phyloP scores from a whole-genome alignment of 176 grass and related monocot species.

The Phragmites australis region DNA sequence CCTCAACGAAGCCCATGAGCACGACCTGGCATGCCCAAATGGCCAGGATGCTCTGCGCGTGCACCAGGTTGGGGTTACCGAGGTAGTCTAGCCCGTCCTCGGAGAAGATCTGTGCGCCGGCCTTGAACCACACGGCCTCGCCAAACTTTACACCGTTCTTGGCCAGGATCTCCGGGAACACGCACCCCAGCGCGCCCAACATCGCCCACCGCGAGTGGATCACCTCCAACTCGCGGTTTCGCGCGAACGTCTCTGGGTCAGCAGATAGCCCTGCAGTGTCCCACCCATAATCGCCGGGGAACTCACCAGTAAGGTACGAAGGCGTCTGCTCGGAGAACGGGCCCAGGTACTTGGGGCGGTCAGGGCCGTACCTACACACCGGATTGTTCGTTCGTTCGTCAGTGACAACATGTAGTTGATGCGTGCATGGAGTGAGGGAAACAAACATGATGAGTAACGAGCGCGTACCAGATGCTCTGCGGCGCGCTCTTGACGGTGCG shows the following conservation, averaged over 20 bases:
- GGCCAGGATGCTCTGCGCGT: conserved; percentile 77
- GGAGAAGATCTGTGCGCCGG: conserved; percentile 69
- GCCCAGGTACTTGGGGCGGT: conserved; percentile 83
- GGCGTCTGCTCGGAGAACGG: conserved; percentile 93
- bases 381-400: background rate
- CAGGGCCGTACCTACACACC: conserved; percentile 56
- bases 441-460: background rate
- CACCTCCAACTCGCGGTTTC: conserved; percentile 87
- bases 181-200: conserved; percentile 65
- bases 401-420: background rate
- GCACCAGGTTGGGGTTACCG: conserved; percentile 71
- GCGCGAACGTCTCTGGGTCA: conserved; percentile 80
- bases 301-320: conserved; percentile 85
- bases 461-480: conserved; percentile 69
- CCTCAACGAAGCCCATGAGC: conserved; percentile 86
- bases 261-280: conserved; percentile 86
- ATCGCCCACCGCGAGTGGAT: conserved; percentile 77
- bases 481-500: conserved; percentile 64
- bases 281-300: conserved; percentile 92
- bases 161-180: conserved; percentile 66
- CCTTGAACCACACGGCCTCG: conserved; percentile 82
- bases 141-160: conserved; percentile 77
- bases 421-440: background rate
- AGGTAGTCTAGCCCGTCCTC: conserved; percentile 78
- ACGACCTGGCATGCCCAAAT: conserved; percentile 69